These are phyloP conservation scores for Drechslera avenae DNA, from an alignment of 2,329 filamentous ascomycete genomes.

Conservation along the genomic window DNA sequence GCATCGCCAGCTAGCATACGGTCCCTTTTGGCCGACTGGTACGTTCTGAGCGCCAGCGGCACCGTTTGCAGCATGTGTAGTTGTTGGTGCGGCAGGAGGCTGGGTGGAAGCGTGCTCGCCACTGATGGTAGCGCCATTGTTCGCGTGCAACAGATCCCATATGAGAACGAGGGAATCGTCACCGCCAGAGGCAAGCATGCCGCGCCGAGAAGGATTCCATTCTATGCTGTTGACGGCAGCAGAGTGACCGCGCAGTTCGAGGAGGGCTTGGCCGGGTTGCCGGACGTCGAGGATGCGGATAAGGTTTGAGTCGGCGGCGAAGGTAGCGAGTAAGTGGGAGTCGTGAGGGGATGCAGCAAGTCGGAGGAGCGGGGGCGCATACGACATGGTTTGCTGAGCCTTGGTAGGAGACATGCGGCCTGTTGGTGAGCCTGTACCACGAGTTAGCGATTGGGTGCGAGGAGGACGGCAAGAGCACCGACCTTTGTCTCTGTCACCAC, in stretches of 20 bases:
- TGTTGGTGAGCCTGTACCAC: slow-evolving; percentile 49
- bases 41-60: slow-evolving; percentile 32
- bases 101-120: slow-evolving; percentile 44
- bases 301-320: slow-evolving; percentile 88
- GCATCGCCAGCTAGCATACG: slow-evolving; percentile 79
- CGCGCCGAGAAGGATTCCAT: slow-evolving; percentile 87
- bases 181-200: slow-evolving; percentile 86
- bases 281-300: slow-evolving; percentile 96
- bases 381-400: slow-evolving; percentile 73
- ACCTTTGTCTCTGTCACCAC: slow-evolving; percentile 55
- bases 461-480: slow-evolving; percentile 9
- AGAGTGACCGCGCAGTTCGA: slow-evolving; percentile 89
- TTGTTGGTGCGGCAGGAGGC: slow-evolving; percentile 30
- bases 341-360: slow-evolving; percentile 93
- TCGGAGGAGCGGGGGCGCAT: slow-evolving; percentile 70
- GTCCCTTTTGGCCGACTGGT: slow-evolving; percentile 64
- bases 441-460: slow-evolving; percentile 9
- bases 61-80: slow-evolving; percentile 35
- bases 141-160: slow-evolving; percentile 85
- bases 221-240: slow-evolving; percentile 90
- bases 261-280: slow-evolving; percentile 90
- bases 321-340: slow-evolving; percentile 93
- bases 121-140: slow-evolving; percentile 57
- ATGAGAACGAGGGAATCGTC: slow-evolving; percentile 91
- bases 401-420: slow-evolving; percentile 71